Evolutionary conservation across 768 basidiomycete species (phyloP), one percentile per base, ranked within the genome.

Genomic region (Amanita exitialis): DNA sequence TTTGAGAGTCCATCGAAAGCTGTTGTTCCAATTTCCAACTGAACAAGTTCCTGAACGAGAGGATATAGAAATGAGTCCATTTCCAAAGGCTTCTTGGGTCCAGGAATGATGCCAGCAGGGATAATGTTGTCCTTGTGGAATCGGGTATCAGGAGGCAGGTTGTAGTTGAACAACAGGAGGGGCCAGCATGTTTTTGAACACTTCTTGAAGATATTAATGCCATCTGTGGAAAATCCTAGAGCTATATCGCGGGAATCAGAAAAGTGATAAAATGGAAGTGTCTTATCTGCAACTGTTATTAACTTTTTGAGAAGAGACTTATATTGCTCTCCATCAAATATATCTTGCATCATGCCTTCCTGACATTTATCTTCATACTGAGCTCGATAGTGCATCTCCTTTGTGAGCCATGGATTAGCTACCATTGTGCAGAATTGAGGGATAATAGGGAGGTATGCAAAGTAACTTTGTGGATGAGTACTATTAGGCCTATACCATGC

Each of bases 51-150:
- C 15, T 71, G 52, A 3, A 72, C 55, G 4, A 72, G 47, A 0
- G 73, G 76, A 44, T 57, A 65, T 0, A 70, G 56, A 45, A 76
- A 78, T 0, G 76, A 78, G 39, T 67, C 66, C 1, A 67, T 30
- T 51, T 76, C 70, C 15, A 64, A 58, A 0, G 75, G 71, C 37
- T 69, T 68, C 12, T 68, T 64, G 0, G 74, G 76, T 0, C 76
- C 72, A 2, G 74, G 75, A 43, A 78, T 73, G 43, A 75, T 59
- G 7, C 72, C 71, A 7, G 73, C 42, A 28, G 61, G 64, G 2
- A 78, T 43, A 3, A 75, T 58, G 35, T 74, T 49, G 5, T 64
- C 46, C 9, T 66, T 47, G 23, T 66, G 69, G 28, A 65, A 69
- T 3, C 64, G 48, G 57, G 75, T 69, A 51, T 42, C 27, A 71